phyloP scores from a whole-genome alignment of 225 moss, liverwort and hornwort genomes.

The Pseudoscleropodium purum region DNA sequence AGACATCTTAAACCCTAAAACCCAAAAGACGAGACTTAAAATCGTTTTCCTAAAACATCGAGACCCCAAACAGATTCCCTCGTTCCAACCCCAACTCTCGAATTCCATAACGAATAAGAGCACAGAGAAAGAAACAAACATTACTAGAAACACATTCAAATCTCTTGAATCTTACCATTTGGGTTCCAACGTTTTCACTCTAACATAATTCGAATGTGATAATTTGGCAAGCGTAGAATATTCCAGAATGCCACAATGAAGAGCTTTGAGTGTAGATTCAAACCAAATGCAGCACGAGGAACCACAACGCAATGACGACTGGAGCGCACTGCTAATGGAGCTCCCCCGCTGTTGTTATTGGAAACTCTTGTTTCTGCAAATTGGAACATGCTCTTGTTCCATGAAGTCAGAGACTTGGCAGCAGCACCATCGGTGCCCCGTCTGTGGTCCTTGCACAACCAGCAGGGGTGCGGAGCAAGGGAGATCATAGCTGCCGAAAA shows the following conservation, averaged over 20 bases:
- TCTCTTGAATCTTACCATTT: not conserved
- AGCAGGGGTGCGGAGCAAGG: not conserved
- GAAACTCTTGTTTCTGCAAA: not conserved
- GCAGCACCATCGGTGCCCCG: not conserved
- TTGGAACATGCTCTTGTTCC: not conserved
- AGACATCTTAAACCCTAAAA: not conserved
- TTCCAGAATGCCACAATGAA: not conserved
- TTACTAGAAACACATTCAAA: not conserved
- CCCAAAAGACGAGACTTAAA: not conserved
- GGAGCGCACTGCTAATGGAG: not conserved
- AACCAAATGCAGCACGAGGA: constrained; percentile 16
- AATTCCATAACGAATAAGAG: not conserved
- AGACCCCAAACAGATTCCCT: not conserved
- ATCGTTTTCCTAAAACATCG: not conserved
- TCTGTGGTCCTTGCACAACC: not conserved
- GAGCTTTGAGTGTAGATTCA: not conserved
- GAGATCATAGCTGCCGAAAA: constrained; percentile 5
- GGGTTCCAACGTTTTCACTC: not conserved
- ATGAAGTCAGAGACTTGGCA: not conserved
- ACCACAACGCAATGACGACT: not conserved
- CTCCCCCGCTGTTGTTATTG: not conserved
- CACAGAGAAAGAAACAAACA: not conserved
- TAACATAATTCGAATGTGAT: not conserved
- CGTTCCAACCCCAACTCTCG: not conserved
- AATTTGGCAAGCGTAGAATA: not conserved